These are phyloP conservation scores for Cubamyces sp. DNA, from an alignment of 768 basidiomycete species.

Conservation along the genomic window DNA sequence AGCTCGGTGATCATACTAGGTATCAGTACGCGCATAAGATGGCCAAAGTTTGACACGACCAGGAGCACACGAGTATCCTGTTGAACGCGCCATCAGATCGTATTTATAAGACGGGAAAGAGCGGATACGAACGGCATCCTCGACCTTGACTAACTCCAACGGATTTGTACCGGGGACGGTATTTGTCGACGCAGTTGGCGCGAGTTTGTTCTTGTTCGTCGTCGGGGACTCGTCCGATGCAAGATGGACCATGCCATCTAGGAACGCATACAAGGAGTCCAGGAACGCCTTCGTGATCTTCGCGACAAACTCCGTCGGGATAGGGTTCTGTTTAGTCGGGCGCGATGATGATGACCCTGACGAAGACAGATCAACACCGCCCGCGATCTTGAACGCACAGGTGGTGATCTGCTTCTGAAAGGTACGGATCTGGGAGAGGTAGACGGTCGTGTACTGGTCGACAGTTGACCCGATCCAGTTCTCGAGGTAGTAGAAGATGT, in stretches of 20 bases:
- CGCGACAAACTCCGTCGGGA: slow-evolving; percentile 64
- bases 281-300: slow-evolving; percentile 87
- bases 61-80: slow-evolving; percentile 88
- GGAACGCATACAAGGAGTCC: slow-evolving; percentile 81
- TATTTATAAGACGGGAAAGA: too few relatives aligned
- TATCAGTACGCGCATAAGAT: slow-evolving; percentile 70
- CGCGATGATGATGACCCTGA: slow-evolving; percentile 50
- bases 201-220: slow-evolving; percentile 41
- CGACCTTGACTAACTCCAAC: slow-evolving; percentile 61
- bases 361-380: slow-evolving; percentile 62
- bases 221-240: slow-evolving; percentile 72
- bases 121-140: slow-evolving; percentile 50
- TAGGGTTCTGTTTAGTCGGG: slow-evolving; percentile 58
- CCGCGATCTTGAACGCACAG: slow-evolving; percentile 78
- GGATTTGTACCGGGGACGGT: slow-evolving; percentile 48
- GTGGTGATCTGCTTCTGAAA: slow-evolving; percentile 83
- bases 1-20: slow-evolving; percentile 83
- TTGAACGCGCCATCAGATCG: slow-evolving; percentile 1
- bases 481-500: slow-evolving; percentile 82
- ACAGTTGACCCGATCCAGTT: slow-evolving; percentile 73
- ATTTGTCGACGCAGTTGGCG: slow-evolving; percentile 34
- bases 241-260: slow-evolving; percentile 84
- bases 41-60: slow-evolving; percentile 86
- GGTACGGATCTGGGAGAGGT: slow-evolving; percentile 74
- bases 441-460: slow-evolving; percentile 70